phyloP scores from a whole-genome alignment of 768 basidiomycete genomes.

The Megacollybia marginata region DNA sequence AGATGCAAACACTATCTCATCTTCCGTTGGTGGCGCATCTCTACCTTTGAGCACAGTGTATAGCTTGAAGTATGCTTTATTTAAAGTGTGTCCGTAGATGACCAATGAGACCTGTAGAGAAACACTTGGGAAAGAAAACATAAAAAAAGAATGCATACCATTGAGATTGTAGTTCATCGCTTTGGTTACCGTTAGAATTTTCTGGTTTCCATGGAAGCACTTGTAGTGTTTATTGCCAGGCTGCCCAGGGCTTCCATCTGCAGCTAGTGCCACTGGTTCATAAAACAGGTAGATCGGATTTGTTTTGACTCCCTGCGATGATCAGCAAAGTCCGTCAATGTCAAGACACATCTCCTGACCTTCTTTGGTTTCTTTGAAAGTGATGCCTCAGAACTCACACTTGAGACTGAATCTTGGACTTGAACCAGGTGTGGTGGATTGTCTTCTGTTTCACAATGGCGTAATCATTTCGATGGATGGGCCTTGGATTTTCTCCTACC shows the following conservation, averaged over 20 bases:
- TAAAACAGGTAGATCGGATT: constrained; percentile 10
- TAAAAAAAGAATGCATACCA: constrained; percentile 3
- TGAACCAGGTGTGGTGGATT: too few species aligned
- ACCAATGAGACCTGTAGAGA: background rate
- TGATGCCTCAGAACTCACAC: background rate
- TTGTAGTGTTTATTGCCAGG: constrained; percentile 12
- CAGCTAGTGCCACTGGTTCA: constrained; percentile 4
- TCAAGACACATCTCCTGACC: background rate
- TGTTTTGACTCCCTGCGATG: background rate
- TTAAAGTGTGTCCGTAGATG: background rate
- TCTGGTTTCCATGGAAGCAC: constrained; percentile 13
- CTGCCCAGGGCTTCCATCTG: background rate
- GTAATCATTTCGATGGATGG: too few species aligned
- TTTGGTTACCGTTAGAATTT: constrained; percentile 10
- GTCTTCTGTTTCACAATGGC: too few species aligned
- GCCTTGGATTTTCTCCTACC: background rate
- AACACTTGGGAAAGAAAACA: background rate
- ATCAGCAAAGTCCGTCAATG: too few species aligned
- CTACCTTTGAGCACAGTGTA: background rate
- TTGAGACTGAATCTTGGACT: background rate
- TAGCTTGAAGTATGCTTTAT: background rate
- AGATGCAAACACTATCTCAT: background rate
- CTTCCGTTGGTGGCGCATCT: background rate
- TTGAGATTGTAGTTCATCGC: constrained; percentile 12
- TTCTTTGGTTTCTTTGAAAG: background rate